Evolutionary conservation across 1,139 yeast genomes (phyloP), one percentile per base, ranked within the genome.

Genomic region (Blastobotrys aristatus): DNA sequence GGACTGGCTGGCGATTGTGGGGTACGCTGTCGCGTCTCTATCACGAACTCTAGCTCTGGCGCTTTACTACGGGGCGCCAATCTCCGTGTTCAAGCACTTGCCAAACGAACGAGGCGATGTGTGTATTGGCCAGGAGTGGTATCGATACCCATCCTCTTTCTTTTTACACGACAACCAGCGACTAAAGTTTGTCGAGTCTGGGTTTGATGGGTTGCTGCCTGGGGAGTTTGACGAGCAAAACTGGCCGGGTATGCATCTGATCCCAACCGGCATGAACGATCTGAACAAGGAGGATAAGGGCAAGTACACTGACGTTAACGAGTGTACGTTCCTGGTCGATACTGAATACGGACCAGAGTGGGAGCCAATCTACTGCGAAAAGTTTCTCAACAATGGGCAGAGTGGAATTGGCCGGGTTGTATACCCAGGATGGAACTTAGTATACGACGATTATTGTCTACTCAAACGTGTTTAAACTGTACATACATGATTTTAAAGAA

Each of bases 51-150:
- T 55, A 8, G 71, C 72, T 2, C 57, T 70, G 39, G 56, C 56
- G 7, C 33, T 43, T 4, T 67, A 60, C 50, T 70, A 70, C 47
- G 52, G 57, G 11, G 73, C 73, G 0, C 72, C 72, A 2, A 51
- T 68, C 32, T 52, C 55, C 2, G 63, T 69, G 4, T 68, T 63
- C 43, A 43, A 48, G 13, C 53, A 50, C 14, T 33, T 60, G 20
- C 53, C 58, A 14, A 47, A 29, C 2, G 47, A 52, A 16, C 37
- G 57, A 1, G 18, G 14, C 11, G 82, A 79, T 55, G 82, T 90
- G 0, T 92, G 97, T 63, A 74, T 86, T 20, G 97, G 96, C 2
- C 77, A 96, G 51, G 97, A 92, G 67, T 90, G 97, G 97, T 88
- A 88, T 60, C 86, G 92, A 60, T 90, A 72, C 67, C 97, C 97